Percentiles rank a stretch among this genome's conserved stretches.
Conservation (phyloP, 2,329 filamentous ascomycete species). For the Dactylellina leptospora region DNA sequence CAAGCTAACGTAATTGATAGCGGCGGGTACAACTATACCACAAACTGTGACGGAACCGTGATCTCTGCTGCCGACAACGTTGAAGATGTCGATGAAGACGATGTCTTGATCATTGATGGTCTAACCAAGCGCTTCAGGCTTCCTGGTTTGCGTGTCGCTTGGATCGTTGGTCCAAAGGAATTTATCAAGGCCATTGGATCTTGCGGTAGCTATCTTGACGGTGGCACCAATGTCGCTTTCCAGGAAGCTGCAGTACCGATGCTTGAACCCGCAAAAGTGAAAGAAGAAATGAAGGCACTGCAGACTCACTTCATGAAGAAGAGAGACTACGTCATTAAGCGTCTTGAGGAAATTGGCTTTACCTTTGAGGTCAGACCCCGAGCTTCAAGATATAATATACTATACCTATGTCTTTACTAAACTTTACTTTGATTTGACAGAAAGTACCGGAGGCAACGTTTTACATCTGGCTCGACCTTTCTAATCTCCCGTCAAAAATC, state of each 20-base stretch:
- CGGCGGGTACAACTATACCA: slow-evolving; percentile 89
- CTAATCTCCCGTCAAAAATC: slow-evolving; percentile 77
- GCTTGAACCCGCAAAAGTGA: slow-evolving; percentile 85
- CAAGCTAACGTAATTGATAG: slow-evolving; percentile 16
- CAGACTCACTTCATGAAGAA: slow-evolving; percentile 91
- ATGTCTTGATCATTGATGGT: slow-evolving; percentile 93
- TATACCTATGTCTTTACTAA: too few relatives aligned
- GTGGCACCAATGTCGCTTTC: slow-evolving; percentile 93
- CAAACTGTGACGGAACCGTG: slow-evolving; percentile 86
- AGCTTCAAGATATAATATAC: background rate
- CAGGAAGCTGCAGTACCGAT: slow-evolving; percentile 92
- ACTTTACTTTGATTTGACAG: too few relatives aligned
- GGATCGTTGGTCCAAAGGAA: slow-evolving; percentile 94
- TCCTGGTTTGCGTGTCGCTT: slow-evolving; percentile 94
- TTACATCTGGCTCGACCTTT: slow-evolving; percentile 78
- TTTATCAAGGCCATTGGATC: slow-evolving; percentile 93
- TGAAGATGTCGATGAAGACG: slow-evolving; percentile 65
- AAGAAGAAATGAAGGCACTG: slow-evolving; percentile 85
- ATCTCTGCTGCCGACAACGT: slow-evolving; percentile 91
- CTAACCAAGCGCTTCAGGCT: slow-evolving; percentile 96
- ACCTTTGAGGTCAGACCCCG: slow-evolving; percentile 68
- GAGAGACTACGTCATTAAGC: slow-evolving; percentile 85
- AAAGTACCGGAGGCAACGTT: slow-evolving; percentile 91
- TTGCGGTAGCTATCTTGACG: slow-evolving; percentile 92
- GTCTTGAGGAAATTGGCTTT: slow-evolving; percentile 87